A percentile compares a stretch with the other conserved stretches of the same genome.
These are phyloP conservation scores for Hanseniaspora osmophila DNA, from an alignment of 805 yeast genomes.

Conservation along the genomic window DNA sequence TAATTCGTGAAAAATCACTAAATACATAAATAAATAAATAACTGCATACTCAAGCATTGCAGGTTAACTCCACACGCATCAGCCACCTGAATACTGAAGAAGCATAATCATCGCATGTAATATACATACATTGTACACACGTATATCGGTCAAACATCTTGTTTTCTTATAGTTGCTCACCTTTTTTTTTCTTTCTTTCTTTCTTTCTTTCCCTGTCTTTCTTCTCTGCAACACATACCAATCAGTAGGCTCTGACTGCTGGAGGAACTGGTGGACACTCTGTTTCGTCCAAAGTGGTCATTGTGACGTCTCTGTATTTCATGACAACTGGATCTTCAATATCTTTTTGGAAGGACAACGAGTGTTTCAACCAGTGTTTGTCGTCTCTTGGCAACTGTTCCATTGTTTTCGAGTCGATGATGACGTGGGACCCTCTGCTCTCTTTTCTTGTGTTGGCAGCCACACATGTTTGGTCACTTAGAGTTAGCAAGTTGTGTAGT, in stretches of 20 bases:
- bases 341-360: constrained; percentile 76
- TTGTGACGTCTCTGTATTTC: constrained; percentile 75
- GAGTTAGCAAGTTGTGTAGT: constrained; percentile 87
- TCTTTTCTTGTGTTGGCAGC: constrained; percentile 92
- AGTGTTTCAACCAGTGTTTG: constrained; percentile 93
- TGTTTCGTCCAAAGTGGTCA: constrained; percentile 70
- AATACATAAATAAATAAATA: too few relatives aligned
- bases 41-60: too few relatives aligned
- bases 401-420: constrained; percentile 40
- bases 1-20: too few relatives aligned
- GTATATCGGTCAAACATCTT: too few relatives aligned
- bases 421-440: constrained; percentile 88
- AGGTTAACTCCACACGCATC: too few relatives aligned
- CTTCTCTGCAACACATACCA: too few relatives aligned
- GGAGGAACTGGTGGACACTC: constrained; percentile 97
- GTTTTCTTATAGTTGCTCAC: too few relatives aligned
- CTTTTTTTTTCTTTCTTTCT: too few relatives aligned
- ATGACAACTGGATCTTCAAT: constrained; percentile 60
- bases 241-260: constrained; percentile 81
- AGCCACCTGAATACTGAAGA: too few relatives aligned
- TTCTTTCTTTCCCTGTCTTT: too few relatives aligned
- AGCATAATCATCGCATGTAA: too few relatives aligned
- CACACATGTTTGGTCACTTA: constrained; percentile 91
- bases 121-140: too few relatives aligned
- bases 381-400: constrained; percentile 98